Conservation (phyloP, 768 basidiomycete genomes). For the Boletus eberwhitei region DNA sequence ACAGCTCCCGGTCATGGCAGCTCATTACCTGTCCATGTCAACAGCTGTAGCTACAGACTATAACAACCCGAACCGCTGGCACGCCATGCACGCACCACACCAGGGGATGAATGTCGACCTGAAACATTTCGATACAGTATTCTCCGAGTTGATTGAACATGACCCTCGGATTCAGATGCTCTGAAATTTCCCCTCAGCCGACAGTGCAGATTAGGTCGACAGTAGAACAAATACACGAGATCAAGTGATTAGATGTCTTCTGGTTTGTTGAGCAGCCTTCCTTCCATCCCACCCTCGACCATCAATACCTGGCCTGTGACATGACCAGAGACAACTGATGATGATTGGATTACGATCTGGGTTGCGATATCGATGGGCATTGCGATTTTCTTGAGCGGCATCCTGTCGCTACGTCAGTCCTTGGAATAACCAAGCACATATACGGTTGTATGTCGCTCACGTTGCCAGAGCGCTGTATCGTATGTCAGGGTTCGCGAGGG, state of each 20-base stretch:
- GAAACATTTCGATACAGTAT: too few species aligned
- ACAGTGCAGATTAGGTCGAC: too few species aligned
- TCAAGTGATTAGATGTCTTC: constrained; percentile 26
- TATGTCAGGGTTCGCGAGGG: constrained; percentile 51
- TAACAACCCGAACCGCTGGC: too few species aligned
- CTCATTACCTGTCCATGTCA: too few species aligned
- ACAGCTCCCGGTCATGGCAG: too few species aligned
- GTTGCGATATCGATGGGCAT: constrained; percentile 58
- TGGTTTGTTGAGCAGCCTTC: constrained; percentile 44
- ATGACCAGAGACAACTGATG: constrained; percentile 59
- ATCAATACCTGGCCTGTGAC: constrained; percentile 64
- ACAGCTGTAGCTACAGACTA: too few species aligned
- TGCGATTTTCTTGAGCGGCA: constrained; percentile 67
- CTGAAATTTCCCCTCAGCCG: too few species aligned
- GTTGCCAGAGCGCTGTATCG: constrained; percentile 62
- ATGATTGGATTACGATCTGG: constrained; percentile 59
- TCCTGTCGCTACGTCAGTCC: constrained; percentile 35
- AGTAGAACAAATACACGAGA: neutral
- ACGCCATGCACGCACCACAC: too few species aligned
- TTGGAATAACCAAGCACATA: neutral
- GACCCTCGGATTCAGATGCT: too few species aligned
- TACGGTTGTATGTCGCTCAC: constrained; percentile 36
- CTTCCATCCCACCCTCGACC: constrained; percentile 76
- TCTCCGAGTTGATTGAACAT: too few species aligned
- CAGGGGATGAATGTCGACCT: too few species aligned